Conservation (phyloP, 352 stramenopile species). For the Phytophthora aleatoria region DNA sequence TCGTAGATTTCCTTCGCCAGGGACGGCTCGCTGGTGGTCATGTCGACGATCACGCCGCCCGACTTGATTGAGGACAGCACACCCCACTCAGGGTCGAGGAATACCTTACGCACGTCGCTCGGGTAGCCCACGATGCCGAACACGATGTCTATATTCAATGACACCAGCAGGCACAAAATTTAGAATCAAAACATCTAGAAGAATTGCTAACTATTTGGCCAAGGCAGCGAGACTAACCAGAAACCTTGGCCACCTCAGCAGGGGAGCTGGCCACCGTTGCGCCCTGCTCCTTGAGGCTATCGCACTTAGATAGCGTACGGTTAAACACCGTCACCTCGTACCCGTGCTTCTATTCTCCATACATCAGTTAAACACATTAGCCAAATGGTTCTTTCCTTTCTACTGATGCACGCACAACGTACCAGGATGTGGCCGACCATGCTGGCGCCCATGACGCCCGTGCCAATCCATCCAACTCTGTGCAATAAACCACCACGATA, state of each 20-base stretch:
- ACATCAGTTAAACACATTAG: conserved; percentile 8
- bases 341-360: conserved; percentile 62
- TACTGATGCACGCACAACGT: conserved; percentile 14
- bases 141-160: conserved; percentile 71
- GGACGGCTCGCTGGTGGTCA: conserved; percentile 90
- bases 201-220: neutral
- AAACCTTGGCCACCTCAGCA: conserved; percentile 76
- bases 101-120: conserved; percentile 83
- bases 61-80: conserved; percentile 68
- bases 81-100: conserved; percentile 69
- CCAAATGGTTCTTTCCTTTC: neutral
- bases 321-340: conserved; percentile 91
- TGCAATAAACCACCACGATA: neutral
- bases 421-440: conserved; percentile 90
- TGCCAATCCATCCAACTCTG: conserved; percentile 87
- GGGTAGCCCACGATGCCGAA: conserved; percentile 91
- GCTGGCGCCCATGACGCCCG: conserved; percentile 87
- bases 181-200: neutral
- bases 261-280: conserved; percentile 73
- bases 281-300: conserved; percentile 75
- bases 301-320: conserved; percentile 83
- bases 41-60: conserved; percentile 89
- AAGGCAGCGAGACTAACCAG: conserved; percentile 38
- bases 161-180: neutral
- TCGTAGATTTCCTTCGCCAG: conserved; percentile 90